Evolutionary conservation across 2,329 filamentous ascomycete genomes (phyloP).

Genomic region (Diaporthe australafricana): DNA sequence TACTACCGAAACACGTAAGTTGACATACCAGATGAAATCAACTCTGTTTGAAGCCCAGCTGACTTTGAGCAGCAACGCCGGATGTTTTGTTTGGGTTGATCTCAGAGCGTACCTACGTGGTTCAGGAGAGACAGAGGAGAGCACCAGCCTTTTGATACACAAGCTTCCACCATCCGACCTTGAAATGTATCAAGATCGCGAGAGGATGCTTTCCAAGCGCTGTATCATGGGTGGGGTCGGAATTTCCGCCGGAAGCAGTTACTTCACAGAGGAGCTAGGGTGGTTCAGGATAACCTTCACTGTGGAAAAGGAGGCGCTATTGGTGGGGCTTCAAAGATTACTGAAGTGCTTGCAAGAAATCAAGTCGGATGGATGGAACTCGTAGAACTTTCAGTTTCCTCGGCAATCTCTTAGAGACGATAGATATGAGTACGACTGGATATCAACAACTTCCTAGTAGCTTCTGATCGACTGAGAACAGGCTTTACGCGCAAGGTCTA

Average conservation of each 20-base stretch:
- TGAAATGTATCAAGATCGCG: not conserved
- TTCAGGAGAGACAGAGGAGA: not conserved
- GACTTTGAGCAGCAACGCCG: constrained; percentile 2
- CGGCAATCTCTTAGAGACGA: too few relatives aligned
- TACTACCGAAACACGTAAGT: constrained; percentile 23
- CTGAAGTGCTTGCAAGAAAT: constrained; percentile 31
- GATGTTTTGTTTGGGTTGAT: constrained; percentile 9
- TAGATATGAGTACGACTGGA: too few relatives aligned
- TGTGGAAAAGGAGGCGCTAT: constrained; percentile 35
- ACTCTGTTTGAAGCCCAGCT: not conserved
- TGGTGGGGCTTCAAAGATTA: constrained; percentile 38
- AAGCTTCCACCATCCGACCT: not conserved
- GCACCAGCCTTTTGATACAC: not conserved
- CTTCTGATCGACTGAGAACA: too few relatives aligned
- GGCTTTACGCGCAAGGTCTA: too few relatives aligned
- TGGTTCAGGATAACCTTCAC: constrained; percentile 44
- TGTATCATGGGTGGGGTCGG: constrained; percentile 31
- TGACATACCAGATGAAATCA: not conserved
- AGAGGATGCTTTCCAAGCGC: not conserved
- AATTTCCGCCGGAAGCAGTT: constrained; percentile 39
- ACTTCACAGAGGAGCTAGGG: constrained; percentile 40
- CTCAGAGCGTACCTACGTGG: not conserved
- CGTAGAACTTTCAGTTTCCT: not conserved
- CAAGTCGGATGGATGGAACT: not conserved
- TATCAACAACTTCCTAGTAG: too few relatives aligned